Evolutionary conservation across 352 stramenopile species (phyloP), one percentile per base, ranked within the genome.

Genomic region (Globisporangium spiculum): DNA sequence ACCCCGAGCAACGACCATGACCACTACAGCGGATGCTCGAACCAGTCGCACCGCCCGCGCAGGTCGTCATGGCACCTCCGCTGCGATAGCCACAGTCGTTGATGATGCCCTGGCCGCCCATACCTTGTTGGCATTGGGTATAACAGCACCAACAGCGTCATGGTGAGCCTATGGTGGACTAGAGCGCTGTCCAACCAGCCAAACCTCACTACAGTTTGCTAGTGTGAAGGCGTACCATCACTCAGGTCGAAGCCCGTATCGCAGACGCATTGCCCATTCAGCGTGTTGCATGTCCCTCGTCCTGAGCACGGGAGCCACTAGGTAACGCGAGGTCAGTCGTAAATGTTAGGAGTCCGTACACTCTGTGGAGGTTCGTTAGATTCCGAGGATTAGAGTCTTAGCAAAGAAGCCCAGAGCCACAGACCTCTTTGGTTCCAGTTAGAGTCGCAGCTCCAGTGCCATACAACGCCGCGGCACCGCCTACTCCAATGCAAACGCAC

Each of bases 231-330:
- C 16, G 10, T 63, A 91, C 85, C 86, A 59, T 93, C 69, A 48
- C 86, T 92, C 6, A 78, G 66, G 1, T 75, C 81, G 53, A 88
- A 93, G 27, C 68, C 78, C 1, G 72, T 3, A 46, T 76, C 69
- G 26, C 86, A 93, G 1, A 66, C 18, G 67, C 86, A 93, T 6
- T 82, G 38, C 12, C 84, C 84, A 7, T 67, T 77, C 34, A 78
- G 69, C 0, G 74, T 73, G 58, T 89, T 86, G 64, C 86, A 92
- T 2, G 63, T 63, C 0, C 86, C 86, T 48, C 86, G 77, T 26
- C 78, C 76, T 14, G 86, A 92, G 54, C 86, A 93, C 48, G 72
- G 65, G 10, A 88, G 65, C 81, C 84, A 92, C 86, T 93, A 56
- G 27, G 53, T 27, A 34, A 2, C 12, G 7, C 48, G 46, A 58